Base-by-base conservation (phyloP, 2,329 filamentous ascomycete species). In the Xylariaceae sp. region DNA sequence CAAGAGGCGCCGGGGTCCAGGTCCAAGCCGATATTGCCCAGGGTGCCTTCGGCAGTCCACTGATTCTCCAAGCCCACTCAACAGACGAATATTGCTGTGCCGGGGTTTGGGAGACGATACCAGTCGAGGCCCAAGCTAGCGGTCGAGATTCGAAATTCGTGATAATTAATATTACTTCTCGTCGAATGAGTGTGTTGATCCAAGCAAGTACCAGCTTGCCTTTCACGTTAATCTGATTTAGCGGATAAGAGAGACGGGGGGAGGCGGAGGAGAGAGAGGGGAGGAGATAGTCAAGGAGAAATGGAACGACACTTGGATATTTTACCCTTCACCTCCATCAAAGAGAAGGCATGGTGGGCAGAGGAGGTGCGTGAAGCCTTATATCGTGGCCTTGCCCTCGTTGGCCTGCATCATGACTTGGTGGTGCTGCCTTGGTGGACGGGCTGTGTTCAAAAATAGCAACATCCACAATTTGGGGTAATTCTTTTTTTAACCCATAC, bases 201-300 rank as follows among this genome's bases (percentile, higher is more conserved):
- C 66, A 71, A 78, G 78, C 79, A 82, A 83, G 80, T 72, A 57
- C 80, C 80, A 67, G 80, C 79, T 83, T 82, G 79, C 77, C 69
- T 70, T 75, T 73, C 66, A 73, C 70, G 58, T 66, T 63, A 60
- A 58, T 63, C 54, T 60, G 55, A 55, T 60, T 54, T 54, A 60
- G 48, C 56, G 60, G 54, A 55, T 59, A 68, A 69, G 61, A 73
- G 56, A 60, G 63, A 60, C 53, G 60, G 60, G 62, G 60, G 62
- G 63, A 64, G 65, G 65, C 67, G 63, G 65, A 64, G 64, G 65
- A 66, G 64, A 65, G 66, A 66, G 61, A 66, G 62, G 66, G 64
- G 60, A 63, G 61, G 62, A 65, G 71, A 64, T 69, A 67, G 65
- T 66, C 67, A 51, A 68, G 67, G 47, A 56, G 68, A 70, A 73